These are phyloP conservation scores for Geotrichum aggregatum DNA, from an alignment of 1,139 yeast species.

Conservation along the genomic window DNA sequence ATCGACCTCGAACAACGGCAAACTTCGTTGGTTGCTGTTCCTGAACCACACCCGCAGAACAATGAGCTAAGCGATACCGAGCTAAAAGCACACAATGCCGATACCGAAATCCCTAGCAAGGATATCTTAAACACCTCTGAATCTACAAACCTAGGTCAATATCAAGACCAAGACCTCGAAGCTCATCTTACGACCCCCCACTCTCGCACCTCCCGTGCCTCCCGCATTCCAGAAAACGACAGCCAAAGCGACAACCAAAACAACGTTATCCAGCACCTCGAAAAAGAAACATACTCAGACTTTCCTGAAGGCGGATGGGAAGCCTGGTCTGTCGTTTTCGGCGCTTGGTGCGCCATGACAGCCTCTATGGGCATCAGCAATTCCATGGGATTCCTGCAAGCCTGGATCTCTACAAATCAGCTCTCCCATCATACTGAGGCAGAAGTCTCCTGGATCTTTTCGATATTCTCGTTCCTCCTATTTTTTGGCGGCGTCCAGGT, in stretches of 20 bases:
- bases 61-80: too few species aligned
- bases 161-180: too few species aligned
- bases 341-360: constrained; percentile 55
- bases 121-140: too few species aligned
- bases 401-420: constrained; percentile 51
- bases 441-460: constrained; percentile 60
- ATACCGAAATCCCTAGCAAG: too few species aligned
- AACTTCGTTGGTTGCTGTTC: too few species aligned
- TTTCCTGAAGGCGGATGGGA: constrained; percentile 62
- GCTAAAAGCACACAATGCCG: too few species aligned
- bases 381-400: constrained; percentile 57
- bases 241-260: neutral
- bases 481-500: constrained; percentile 56
- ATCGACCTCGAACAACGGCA: too few species aligned
- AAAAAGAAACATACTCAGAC: constrained; percentile 25
- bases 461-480: constrained; percentile 53
- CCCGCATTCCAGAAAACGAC: too few species aligned
- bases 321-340: constrained; percentile 59
- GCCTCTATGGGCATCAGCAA: constrained; percentile 62
- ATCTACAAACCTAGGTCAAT: too few species aligned
- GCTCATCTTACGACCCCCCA: too few species aligned
- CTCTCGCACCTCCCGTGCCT: too few species aligned
- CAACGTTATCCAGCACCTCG: constrained; percentile 3
- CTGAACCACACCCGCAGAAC: too few species aligned
- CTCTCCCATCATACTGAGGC: constrained; percentile 44